Conservation (phyloP, 441 rosid genomes). For the Gossypium armourianum region DNA sequence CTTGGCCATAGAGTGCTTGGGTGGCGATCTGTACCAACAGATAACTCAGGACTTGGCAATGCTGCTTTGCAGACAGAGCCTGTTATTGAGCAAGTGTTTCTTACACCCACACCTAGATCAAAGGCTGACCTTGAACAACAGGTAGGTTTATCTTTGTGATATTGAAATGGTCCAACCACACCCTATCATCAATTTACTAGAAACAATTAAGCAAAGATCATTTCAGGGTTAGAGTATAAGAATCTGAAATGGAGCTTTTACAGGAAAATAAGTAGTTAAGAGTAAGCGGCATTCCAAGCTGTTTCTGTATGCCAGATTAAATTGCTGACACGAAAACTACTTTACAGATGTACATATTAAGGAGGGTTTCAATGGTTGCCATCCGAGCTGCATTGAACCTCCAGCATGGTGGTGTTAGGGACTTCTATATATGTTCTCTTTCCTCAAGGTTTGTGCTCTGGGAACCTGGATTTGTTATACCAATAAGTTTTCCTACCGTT, state of each 20-base stretch:
- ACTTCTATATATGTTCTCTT: slow-evolving; percentile 94
- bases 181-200: background rate
- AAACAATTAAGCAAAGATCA: background rate
- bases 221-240: background rate
- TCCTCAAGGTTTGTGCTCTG: slow-evolving; percentile 61
- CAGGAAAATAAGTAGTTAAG: background rate
- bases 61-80: slow-evolving; percentile 90
- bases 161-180: background rate
- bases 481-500: background rate
- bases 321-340: background rate
- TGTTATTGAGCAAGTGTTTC: slow-evolving; percentile 84
- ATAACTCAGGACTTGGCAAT: slow-evolving; percentile 73
- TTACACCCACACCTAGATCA: slow-evolving; percentile 58
- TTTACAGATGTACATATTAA: slow-evolving; percentile 81
- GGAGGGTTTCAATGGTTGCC: slow-evolving; percentile 89
- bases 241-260: background rate
- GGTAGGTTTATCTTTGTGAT: slow-evolving; percentile 30
- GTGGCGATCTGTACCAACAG: slow-evolving; percentile 89
- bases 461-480: background rate
- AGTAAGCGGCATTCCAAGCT: background rate
- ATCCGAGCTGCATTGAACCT: slow-evolving; percentile 87
- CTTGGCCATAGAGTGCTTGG: slow-evolving; percentile 93
- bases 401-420: slow-evolving; percentile 70
- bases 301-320: background rate
- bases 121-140: slow-evolving; percentile 84